These are phyloP conservation scores for Aspergillus proliferans DNA, from an alignment of 2,329 filamentous ascomycete species.

Conservation along the genomic window DNA sequence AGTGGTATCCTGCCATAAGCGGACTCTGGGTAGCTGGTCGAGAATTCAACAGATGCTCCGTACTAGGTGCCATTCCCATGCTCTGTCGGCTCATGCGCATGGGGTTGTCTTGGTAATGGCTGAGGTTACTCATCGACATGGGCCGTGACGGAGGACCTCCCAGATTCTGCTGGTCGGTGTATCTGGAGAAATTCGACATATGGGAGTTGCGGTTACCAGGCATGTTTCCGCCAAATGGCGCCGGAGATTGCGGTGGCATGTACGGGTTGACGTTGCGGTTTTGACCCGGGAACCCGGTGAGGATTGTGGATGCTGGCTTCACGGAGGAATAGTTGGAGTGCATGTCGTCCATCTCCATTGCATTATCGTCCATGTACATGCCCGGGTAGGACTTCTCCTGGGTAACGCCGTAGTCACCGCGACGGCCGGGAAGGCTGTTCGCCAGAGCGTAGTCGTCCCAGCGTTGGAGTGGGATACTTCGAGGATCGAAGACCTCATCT, in stretches of 20 bases:
- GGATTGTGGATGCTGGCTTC: constrained; percentile 75
- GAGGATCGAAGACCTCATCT: constrained; percentile 82
- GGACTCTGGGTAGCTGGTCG: constrained; percentile 42
- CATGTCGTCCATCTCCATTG: constrained; percentile 93
- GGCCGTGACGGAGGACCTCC: constrained; percentile 42
- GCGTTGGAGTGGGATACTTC: constrained; percentile 84
- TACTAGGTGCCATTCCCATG: constrained; percentile 35
- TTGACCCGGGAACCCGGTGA: constrained; percentile 72
- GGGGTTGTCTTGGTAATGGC: constrained; percentile 37
- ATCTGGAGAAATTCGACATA: constrained; percentile 60
- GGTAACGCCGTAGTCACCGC: constrained; percentile 60
- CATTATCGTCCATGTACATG: constrained; percentile 66
- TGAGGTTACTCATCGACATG: constrained; percentile 56
- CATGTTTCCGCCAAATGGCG: constrained; percentile 56
- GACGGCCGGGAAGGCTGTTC: constrained; percentile 86
- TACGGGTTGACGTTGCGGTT: constrained; percentile 52
- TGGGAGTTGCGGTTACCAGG: constrained; percentile 56
- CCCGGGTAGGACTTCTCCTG: constrained; percentile 55
- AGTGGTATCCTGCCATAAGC: constrained; percentile 39
- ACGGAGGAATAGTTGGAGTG: constrained; percentile 92
- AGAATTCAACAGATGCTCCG: constrained; percentile 38
- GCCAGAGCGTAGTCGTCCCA: constrained; percentile 92
- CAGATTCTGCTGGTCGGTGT: constrained; percentile 55
- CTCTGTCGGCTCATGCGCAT: constrained; percentile 34
- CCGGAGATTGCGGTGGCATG: constrained; percentile 78